Percentiles rank a stretch among this genome's conserved stretches.
Evolutionary conservation across 208 protist species (phyloP).

Genomic region (Crithidia expoeki): DNA sequence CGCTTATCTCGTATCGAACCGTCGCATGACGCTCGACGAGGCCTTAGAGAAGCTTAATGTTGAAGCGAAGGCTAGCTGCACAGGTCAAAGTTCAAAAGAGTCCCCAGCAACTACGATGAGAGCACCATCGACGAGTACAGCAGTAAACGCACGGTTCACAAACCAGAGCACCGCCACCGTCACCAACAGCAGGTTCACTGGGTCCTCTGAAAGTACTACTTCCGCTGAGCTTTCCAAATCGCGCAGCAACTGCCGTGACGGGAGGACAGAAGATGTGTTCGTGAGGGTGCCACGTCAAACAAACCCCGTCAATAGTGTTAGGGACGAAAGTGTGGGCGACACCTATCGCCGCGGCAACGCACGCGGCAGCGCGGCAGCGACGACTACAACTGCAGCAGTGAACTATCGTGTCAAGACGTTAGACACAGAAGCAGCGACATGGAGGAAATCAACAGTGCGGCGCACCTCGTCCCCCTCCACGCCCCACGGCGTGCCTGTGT

Average conservation of each 20-base stretch:
- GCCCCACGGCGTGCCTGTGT: not conserved
- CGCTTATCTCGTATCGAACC: slow-evolving; percentile 52
- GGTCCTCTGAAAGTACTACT: too few species aligned
- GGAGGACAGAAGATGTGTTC: not conserved
- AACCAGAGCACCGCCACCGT: not conserved
- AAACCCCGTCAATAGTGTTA: not conserved
- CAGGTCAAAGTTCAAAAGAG: not conserved
- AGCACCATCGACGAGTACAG: not conserved
- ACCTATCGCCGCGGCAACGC: slow-evolving; percentile 1
- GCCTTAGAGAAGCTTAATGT: slow-evolving; percentile 41
- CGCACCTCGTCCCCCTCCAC: not conserved
- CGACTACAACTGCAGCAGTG: not conserved
- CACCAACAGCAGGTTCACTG: slow-evolving; percentile 1
- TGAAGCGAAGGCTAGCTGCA: not conserved
- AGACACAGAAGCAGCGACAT: too few species aligned
- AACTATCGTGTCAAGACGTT: too few species aligned
- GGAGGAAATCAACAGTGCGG: too few species aligned
- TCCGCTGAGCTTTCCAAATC: not conserved
- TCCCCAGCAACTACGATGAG: not conserved
- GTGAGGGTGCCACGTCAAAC: not conserved
- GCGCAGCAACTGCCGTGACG: not conserved
- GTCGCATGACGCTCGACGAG: slow-evolving; percentile 62
- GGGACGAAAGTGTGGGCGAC: not conserved
- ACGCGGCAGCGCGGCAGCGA: not conserved
- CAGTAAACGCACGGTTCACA: not conserved